phyloP scores from a whole-genome alignment of 31 red algal species.

The Endocladia muricata region DNA sequence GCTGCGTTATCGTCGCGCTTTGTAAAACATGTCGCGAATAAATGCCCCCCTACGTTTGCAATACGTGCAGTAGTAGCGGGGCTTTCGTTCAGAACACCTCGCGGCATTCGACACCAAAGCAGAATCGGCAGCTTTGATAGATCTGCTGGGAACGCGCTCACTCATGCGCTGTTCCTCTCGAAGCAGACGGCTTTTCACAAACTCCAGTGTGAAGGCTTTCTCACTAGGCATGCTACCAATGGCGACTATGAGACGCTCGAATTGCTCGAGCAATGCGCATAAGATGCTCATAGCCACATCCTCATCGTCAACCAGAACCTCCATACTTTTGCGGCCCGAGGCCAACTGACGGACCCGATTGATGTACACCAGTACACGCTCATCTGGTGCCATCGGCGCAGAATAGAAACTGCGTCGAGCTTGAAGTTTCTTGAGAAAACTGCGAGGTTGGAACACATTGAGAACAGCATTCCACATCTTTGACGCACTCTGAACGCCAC shows the following conservation, averaged over 20 bases:
- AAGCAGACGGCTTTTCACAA: constrained; percentile 11
- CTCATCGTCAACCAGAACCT: not conserved
- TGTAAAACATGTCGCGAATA: not conserved
- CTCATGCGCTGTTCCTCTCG: constrained; percentile 13
- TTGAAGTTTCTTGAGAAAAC: not conserved
- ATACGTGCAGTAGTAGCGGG: not conserved
- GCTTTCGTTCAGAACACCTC: not conserved
- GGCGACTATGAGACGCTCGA: constrained; percentile 7
- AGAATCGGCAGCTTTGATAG: not conserved
- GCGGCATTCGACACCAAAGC: not conserved
- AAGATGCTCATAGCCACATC: not conserved
- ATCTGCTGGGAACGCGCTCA: not conserved
- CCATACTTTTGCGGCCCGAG: not conserved
- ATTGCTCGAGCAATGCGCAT: not conserved
- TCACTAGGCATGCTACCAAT: not conserved
- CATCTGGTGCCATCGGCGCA: not conserved
- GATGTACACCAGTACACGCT: not conserved
- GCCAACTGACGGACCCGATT: not conserved
- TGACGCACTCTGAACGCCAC: not conserved
- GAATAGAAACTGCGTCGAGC: constrained; percentile 8
- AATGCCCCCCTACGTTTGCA: not conserved
- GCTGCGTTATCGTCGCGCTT: not conserved
- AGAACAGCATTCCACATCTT: not conserved
- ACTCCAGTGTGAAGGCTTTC: not conserved
- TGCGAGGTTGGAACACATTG: not conserved